These are phyloP conservation scores for Vaccinium vitisidaea DNA, from an alignment of 148 eudicot species.

Conservation along the genomic window DNA sequence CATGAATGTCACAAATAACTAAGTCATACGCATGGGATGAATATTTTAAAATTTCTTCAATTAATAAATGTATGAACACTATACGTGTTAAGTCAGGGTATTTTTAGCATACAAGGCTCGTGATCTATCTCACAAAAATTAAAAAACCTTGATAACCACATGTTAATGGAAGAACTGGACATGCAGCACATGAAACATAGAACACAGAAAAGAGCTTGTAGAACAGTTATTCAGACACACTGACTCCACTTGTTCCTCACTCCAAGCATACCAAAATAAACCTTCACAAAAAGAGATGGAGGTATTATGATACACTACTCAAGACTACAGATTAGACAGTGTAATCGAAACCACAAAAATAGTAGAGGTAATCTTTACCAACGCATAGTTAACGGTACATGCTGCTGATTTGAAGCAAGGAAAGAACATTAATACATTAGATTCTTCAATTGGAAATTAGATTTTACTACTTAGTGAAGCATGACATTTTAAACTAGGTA, in stretches of 20 bases:
- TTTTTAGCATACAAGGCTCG: not conserved
- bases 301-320: not conserved
- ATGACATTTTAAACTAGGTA: not conserved
- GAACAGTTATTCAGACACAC: not conserved
- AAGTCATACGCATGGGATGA: not conserved
- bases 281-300: too few species aligned
- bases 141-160: not conserved
- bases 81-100: not conserved
- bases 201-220: not conserved
- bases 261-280: not conserved
- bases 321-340: not conserved
- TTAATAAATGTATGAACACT: not conserved
- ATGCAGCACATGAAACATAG: not conserved
- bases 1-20: not conserved
- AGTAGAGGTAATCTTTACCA: not conserved
- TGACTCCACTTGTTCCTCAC: not conserved
- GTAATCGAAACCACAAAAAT: not conserved
- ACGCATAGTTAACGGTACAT: not conserved
- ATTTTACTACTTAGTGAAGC: constrained; percentile 2
- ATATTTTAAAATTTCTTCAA: not conserved
- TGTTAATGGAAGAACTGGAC: not conserved
- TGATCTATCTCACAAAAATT: not conserved
- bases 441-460: not conserved
- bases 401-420: constrained; percentile 1
- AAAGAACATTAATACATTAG: not conserved